Conservation (phyloP, 805 yeast genomes). For the Candida mattraensis region DNA sequence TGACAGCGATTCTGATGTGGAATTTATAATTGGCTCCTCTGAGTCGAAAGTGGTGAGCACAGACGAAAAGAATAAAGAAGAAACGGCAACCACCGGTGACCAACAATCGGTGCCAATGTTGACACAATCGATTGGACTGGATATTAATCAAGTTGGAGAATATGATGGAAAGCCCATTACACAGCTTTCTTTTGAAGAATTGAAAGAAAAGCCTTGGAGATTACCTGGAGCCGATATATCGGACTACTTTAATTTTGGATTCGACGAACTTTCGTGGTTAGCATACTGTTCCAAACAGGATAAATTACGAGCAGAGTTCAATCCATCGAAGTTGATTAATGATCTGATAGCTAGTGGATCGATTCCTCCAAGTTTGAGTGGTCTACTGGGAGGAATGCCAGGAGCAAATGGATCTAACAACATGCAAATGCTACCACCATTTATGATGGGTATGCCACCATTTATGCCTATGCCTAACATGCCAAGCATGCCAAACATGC, state of each 20-base stretch:
- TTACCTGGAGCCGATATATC: conserved; percentile 94
- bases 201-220: conserved; percentile 97
- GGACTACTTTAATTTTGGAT: conserved; percentile 95
- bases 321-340: conserved; percentile 77
- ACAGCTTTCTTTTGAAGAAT: conserved; percentile 70
- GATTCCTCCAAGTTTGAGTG: conserved; percentile 30
- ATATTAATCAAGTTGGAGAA: conserved; percentile 71
- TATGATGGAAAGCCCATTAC: conserved; percentile 82
- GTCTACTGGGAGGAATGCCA: conserved; percentile 29
- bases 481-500: conserved; percentile 35
- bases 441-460: conserved; percentile 22
- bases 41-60: conserved; percentile 29
- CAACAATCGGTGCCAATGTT: conserved; percentile 32
- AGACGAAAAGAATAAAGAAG: conserved; percentile 17
- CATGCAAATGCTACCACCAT: conserved; percentile 27
- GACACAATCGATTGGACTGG: conserved; percentile 47
- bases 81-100: conserved; percentile 20
- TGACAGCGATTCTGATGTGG: conserved; percentile 61
- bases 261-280: conserved; percentile 95
- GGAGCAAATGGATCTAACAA: conserved; percentile 18
- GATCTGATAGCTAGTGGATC: conserved; percentile 46
- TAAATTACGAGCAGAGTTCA: conserved; percentile 72
- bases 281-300: conserved; percentile 90
- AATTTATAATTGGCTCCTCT: conserved; percentile 66
- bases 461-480: conserved; percentile 26